Base-by-base conservation (phyloP, 148 eudicot genomes). In the Vaccinium macrocarpon region DNA sequence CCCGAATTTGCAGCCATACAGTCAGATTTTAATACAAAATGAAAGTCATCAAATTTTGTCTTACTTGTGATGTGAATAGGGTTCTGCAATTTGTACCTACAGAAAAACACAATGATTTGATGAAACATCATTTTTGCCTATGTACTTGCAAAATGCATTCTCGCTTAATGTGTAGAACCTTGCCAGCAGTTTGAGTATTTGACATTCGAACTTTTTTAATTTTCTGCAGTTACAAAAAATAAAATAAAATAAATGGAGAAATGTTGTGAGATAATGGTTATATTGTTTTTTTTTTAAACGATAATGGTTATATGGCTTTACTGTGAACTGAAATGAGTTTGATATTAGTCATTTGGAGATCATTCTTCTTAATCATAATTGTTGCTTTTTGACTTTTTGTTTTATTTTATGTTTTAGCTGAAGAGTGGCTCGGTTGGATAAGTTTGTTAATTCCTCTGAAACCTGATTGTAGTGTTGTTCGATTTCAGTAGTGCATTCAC, bases 331-430 rank as follows among this genome's bases (percentile, higher is more conserved):
- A 7, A 76, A 15, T 78, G 7, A 53, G 38, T 78, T 27, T 78
- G 62, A 52, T 78, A 53, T 78, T 23, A 72, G 46, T 19, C 23
- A 46, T 74, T 8, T 42, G 23, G 16, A 15, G 50, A 35, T 35
- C 16, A 71, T 29, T 15, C 21, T 32, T 12, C 10, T 6, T 72
- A 35, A 18, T 32, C 46, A 32, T 29, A 13, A 72, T 72, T 72
- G 2, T 72, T 72, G 76, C 76, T 72, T 32, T 72, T 72, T 72
- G 48, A 46, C 76, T 32, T 72, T 32, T 72, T 72, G 48, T 72
- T 14, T 1, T 13, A 32, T 70, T 70, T 27, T 70, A 32, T 29
- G 35, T 73, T 73, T 32, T 73, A 5, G 12, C 46, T 15, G 5
- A 50, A 11, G 23, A 16, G 13, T 38, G 50, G 21, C 4, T 46